These are phyloP conservation scores for Adansonia gregorii DNA, from an alignment of 441 rosid genomes.

Conservation along the genomic window DNA sequence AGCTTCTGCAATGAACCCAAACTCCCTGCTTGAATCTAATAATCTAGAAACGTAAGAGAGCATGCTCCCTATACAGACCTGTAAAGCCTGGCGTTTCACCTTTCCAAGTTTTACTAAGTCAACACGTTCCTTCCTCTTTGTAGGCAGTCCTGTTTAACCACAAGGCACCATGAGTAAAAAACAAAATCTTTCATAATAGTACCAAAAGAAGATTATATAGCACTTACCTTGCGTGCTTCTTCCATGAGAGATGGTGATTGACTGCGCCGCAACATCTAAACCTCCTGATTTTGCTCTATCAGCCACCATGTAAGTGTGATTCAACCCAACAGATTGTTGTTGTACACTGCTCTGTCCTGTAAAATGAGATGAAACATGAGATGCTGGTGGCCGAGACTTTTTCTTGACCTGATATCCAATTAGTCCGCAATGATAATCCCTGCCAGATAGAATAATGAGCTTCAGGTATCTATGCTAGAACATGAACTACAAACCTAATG, in stretches of 20 bases:
- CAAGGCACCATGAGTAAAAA: slow-evolving; percentile 24
- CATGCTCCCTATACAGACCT: slow-evolving; percentile 36
- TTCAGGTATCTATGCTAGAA: slow-evolving; percentile 28
- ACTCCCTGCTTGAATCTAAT: slow-evolving; percentile 3
- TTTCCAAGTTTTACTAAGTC: slow-evolving; percentile 43
- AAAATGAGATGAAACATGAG: slow-evolving; percentile 36
- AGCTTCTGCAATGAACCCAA: background rate
- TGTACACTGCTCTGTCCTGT: slow-evolving; percentile 32
- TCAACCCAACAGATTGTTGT: slow-evolving; percentile 41
- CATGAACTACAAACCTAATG: background rate
- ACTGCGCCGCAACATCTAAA: slow-evolving; percentile 33
- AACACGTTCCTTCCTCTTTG: slow-evolving; percentile 64
- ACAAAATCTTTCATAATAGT: slow-evolving; percentile 4
- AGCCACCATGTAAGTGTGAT: slow-evolving; percentile 34
- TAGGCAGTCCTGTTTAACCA: slow-evolving; percentile 40
- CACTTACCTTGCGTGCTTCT: slow-evolving; percentile 38
- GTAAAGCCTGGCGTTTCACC: slow-evolving; percentile 45
- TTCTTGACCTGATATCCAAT: slow-evolving; percentile 73
- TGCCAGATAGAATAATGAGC: slow-evolving; percentile 37
- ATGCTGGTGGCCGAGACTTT: slow-evolving; percentile 45
- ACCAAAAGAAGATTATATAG: slow-evolving; percentile 16
- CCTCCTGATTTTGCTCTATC: slow-evolving; percentile 37
- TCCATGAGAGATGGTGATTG: slow-evolving; percentile 14
- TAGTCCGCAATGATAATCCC: slow-evolving; percentile 81
- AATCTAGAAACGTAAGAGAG: background rate